phyloP scores from a whole-genome alignment of 2,329 filamentous ascomycete species.

The Ophiostoma angusticollis region DNA sequence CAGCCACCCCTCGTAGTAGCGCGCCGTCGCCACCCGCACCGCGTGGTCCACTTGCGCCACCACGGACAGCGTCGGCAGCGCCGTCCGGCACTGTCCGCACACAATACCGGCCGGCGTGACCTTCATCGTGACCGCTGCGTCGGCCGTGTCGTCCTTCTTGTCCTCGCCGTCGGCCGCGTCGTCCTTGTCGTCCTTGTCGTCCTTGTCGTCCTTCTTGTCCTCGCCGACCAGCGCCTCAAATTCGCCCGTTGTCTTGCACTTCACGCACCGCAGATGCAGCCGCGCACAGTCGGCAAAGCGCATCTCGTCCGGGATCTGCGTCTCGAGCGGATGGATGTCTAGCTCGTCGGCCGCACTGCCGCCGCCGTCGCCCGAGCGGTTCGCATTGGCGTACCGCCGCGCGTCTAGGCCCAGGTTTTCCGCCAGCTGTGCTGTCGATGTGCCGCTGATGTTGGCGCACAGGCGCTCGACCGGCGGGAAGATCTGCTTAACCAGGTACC shows the following conservation, averaged over 20 bases:
- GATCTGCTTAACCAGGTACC: constrained; percentile 96
- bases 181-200: background rate
- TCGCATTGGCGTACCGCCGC: constrained; percentile 54
- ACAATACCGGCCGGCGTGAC: constrained; percentile 63
- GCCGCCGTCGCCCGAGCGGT: constrained; percentile 29
- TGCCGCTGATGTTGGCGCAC: constrained; percentile 88
- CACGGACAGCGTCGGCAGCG: constrained; percentile 58
- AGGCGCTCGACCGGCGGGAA: constrained; percentile 95
- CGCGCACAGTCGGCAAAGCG: constrained; percentile 75
- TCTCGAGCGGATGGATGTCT: constrained; percentile 84
- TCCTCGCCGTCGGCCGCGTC: background rate
- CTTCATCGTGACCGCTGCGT: constrained; percentile 18
- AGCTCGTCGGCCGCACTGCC: constrained; percentile 37
- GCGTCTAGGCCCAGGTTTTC: constrained; percentile 90
- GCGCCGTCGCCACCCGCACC: constrained; percentile 62
- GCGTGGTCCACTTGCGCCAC: constrained; percentile 80
- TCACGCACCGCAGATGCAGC: constrained; percentile 65
- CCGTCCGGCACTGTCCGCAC: constrained; percentile 55
- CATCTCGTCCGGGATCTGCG: constrained; percentile 81
- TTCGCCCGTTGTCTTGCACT: constrained; percentile 56
- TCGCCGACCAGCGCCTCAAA: constrained; percentile 64
- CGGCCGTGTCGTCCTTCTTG: background rate
- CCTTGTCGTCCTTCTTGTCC: constrained; percentile 12
- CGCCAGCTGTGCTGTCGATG: constrained; percentile 77
- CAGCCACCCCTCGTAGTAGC: constrained; percentile 89